phyloP scores from a whole-genome alignment of 768 basidiomycete genomes.

The Fomitopsis pulvina region DNA sequence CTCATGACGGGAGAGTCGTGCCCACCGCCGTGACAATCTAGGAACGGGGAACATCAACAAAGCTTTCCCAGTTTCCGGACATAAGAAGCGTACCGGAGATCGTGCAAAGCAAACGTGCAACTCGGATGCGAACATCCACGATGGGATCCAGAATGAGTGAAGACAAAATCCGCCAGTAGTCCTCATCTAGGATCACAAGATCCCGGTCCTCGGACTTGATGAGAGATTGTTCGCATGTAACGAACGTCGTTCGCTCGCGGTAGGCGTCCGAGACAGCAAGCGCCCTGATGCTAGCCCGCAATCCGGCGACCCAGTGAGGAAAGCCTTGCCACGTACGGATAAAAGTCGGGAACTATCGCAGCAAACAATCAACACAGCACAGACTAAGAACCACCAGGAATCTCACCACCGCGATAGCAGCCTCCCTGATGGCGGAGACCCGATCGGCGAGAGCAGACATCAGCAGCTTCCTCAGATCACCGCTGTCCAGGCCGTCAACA shows the following conservation, averaged over 20 bases:
- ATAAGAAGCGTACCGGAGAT: slow-evolving; percentile 42
- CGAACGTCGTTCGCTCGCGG: slow-evolving; percentile 43
- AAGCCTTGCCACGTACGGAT: slow-evolving; percentile 12
- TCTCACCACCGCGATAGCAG: slow-evolving; percentile 52
- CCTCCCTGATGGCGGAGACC: slow-evolving; percentile 82
- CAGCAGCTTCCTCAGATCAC: slow-evolving; percentile 49
- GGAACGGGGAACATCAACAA: not conserved
- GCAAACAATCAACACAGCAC: not conserved
- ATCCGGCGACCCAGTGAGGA: slow-evolving; percentile 13
- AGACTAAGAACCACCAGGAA: not conserved
- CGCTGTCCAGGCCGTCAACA: slow-evolving; percentile 35
- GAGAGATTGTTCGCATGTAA: slow-evolving; percentile 67
- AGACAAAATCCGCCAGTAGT: slow-evolving; percentile 50
- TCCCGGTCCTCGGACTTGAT: slow-evolving; percentile 28
- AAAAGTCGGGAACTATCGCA: slow-evolving; percentile 11
- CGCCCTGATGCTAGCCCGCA: slow-evolving; percentile 10
- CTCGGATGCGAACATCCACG: slow-evolving; percentile 79
- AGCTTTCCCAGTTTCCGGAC: not conserved
- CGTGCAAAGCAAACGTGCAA: slow-evolving; percentile 64
- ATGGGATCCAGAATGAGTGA: slow-evolving; percentile 59
- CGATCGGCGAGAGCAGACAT: slow-evolving; percentile 61
- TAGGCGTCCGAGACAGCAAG: slow-evolving; percentile 13
- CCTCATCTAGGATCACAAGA: slow-evolving; percentile 33
- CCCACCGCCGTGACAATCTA: slow-evolving; percentile 13
- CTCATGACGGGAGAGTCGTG: slow-evolving; percentile 6